Conservation (phyloP, 495 filamentous ascomycete genomes). For the Penicillium alfredii region DNA sequence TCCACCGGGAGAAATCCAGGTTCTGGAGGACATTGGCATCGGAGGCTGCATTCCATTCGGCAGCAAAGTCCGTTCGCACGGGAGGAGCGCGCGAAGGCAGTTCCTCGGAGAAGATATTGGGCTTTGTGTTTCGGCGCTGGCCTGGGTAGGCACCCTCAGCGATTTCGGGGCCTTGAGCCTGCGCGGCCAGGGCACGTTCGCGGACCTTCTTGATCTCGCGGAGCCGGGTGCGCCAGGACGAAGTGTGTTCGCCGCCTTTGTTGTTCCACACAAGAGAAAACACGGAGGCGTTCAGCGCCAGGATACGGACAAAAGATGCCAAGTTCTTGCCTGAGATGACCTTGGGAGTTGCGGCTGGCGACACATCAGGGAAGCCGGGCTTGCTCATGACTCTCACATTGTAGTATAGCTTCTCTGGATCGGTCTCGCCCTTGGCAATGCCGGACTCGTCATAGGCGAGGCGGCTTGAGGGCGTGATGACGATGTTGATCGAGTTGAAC, state of each 20-base stretch:
- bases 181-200: constrained; percentile 44
- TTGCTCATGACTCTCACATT: constrained; percentile 79
- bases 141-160: constrained; percentile 36
- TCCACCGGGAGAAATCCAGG: constrained; percentile 43
- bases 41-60: constrained; percentile 40
- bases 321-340: constrained; percentile 74
- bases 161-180: constrained; percentile 26
- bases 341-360: constrained; percentile 80
- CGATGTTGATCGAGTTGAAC: constrained; percentile 94
- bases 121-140: constrained; percentile 42
- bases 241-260: constrained; percentile 76
- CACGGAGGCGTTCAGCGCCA: constrained; percentile 89
- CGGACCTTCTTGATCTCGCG: constrained; percentile 77
- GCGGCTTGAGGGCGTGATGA: constrained; percentile 80
- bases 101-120: constrained; percentile 43
- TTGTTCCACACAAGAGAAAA: constrained; percentile 87
- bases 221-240: constrained; percentile 82
- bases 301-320: constrained; percentile 79
- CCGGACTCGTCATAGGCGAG: constrained; percentile 28
- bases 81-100: constrained; percentile 23
- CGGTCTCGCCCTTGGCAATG: constrained; percentile 13
- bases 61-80: constrained; percentile 26
- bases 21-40: constrained; percentile 37
- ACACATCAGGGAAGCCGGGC: constrained; percentile 81
- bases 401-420: constrained; percentile 58